Evolutionary conservation across 371 early-diverging fungal genomes (phyloP).

Genomic region (Actinomucor elegans): DNA sequence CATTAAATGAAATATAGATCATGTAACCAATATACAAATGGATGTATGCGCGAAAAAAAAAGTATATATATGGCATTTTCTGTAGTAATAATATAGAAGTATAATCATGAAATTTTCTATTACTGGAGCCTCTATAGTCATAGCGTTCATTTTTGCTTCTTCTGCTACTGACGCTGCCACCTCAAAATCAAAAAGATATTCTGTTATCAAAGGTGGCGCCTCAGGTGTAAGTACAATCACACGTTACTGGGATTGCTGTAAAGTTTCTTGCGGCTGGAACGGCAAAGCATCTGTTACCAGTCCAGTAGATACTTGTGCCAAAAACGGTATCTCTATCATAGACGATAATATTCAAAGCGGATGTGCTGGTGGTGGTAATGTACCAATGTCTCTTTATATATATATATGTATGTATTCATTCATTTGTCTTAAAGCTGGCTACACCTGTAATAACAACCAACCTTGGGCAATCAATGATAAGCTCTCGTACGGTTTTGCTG

Average conservation of each 20-base stretch:
- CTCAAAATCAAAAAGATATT: conserved; percentile 8
- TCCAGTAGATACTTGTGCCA: conserved; percentile 31
- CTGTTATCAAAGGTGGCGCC: conserved; percentile 13
- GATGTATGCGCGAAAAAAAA: too few relatives aligned
- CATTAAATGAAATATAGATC: too few relatives aligned
- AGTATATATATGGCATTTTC: too few relatives aligned
- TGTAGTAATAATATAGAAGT: too few relatives aligned
- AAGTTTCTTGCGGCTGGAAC: conserved; percentile 38
- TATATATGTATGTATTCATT: too few relatives aligned
- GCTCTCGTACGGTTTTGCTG: conserved; percentile 48
- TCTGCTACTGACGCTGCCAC: conserved; percentile 13
- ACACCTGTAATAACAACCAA: conserved; percentile 42
- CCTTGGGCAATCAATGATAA: conserved; percentile 37
- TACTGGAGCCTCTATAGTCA: background rate
- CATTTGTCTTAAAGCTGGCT: conserved; percentile 13
- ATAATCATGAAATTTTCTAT: conserved; percentile 4
- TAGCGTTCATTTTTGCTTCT: conserved; percentile 2
- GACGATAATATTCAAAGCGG: conserved; percentile 26
- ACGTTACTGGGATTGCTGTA: conserved; percentile 52
- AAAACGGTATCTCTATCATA: conserved; percentile 28
- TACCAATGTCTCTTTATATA: background rate
- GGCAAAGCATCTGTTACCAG: conserved; percentile 31
- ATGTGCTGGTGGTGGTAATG: conserved; percentile 31
- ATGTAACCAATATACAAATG: too few relatives aligned
- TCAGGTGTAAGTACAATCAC: conserved; percentile 33